A percentile compares a stretch with the other conserved stretches of the same genome.
Conservation (phyloP, 495 filamentous ascomycete species). For the Parachaetomium inaequale region DNA sequence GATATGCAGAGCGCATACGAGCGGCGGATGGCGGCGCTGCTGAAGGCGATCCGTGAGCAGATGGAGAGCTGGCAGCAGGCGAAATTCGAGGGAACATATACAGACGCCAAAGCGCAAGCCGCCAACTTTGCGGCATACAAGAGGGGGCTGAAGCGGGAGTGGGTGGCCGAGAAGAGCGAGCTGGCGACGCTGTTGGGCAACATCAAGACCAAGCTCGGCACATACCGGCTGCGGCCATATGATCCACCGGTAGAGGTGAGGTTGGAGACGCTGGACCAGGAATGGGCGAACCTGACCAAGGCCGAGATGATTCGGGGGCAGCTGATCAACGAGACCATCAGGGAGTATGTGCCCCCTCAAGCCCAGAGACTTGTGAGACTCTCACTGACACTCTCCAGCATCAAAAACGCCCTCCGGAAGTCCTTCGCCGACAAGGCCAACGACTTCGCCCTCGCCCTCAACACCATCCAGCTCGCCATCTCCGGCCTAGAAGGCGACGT, state of each 20-base stretch:
- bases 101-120: constrained; percentile 85
- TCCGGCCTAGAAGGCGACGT: constrained; percentile 93
- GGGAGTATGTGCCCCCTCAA: constrained; percentile 61
- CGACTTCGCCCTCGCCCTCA: constrained; percentile 89
- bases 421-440: constrained; percentile 96
- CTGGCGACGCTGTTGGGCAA: constrained; percentile 91
- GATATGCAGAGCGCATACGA: constrained; percentile 98
- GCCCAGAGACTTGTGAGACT: not conserved
- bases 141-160: constrained; percentile 78
- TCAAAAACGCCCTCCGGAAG: constrained; percentile 89
- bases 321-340: constrained; percentile 94
- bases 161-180: constrained; percentile 97
- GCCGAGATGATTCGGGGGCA: constrained; percentile 83
- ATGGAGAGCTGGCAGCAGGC: constrained; percentile 69
- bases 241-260: constrained; percentile 79
- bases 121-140: constrained; percentile 82
- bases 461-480: constrained; percentile 88
- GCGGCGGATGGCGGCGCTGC: constrained; percentile 73
- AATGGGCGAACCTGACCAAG: constrained; percentile 74
- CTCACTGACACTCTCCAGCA: constrained; percentile 44
- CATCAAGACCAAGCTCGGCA: constrained; percentile 96
- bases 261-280: constrained; percentile 71
- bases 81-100: constrained; percentile 85
- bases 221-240: constrained; percentile 86
- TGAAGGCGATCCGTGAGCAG: constrained; percentile 70